phyloP scores from a whole-genome alignment of 2,329 filamentous ascomycete species.

The Dactylonectria macrodidyma region DNA sequence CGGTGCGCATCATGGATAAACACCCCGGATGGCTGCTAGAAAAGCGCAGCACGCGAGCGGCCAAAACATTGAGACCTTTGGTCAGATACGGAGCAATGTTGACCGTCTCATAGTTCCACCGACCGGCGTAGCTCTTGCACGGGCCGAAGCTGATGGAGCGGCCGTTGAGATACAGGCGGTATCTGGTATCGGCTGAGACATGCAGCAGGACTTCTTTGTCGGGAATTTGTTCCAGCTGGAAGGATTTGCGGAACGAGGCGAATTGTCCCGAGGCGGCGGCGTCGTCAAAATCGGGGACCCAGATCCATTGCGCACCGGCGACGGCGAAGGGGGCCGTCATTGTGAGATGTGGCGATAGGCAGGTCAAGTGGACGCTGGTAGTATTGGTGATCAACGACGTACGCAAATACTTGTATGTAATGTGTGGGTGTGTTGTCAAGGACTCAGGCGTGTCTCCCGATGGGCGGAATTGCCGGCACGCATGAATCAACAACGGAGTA shows the following conservation, averaged over 20 bases:
- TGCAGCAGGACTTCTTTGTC: constrained; percentile 10
- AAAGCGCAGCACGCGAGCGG: constrained; percentile 23
- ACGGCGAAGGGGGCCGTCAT: constrained; percentile 16
- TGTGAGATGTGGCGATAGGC: not conserved
- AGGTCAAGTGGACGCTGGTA: not conserved
- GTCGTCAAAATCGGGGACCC: constrained; percentile 24
- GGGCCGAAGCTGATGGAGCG: constrained; percentile 24
- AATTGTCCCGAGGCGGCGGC: constrained; percentile 16
- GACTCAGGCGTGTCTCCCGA: not conserved
- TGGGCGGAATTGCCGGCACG: not conserved
- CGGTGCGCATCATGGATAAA: constrained; percentile 19
- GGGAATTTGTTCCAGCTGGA: constrained; percentile 10
- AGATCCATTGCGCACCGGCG: constrained; percentile 22
- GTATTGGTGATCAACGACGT: not conserved
- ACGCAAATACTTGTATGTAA: not conserved
- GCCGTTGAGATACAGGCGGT: constrained; percentile 25
- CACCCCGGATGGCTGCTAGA: constrained; percentile 23
- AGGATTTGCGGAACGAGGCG: constrained; percentile 19
- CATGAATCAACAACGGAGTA: not conserved
- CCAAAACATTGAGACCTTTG: constrained; percentile 19
- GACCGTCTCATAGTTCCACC: constrained; percentile 28
- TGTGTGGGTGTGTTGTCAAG: not conserved
- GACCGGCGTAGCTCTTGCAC: constrained; percentile 22
- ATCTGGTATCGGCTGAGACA: constrained; percentile 28
- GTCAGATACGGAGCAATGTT: constrained; percentile 22